These are phyloP conservation scores for Calycina marina DNA, from an alignment of 2,329 filamentous ascomycete genomes.

Conservation along the genomic window DNA sequence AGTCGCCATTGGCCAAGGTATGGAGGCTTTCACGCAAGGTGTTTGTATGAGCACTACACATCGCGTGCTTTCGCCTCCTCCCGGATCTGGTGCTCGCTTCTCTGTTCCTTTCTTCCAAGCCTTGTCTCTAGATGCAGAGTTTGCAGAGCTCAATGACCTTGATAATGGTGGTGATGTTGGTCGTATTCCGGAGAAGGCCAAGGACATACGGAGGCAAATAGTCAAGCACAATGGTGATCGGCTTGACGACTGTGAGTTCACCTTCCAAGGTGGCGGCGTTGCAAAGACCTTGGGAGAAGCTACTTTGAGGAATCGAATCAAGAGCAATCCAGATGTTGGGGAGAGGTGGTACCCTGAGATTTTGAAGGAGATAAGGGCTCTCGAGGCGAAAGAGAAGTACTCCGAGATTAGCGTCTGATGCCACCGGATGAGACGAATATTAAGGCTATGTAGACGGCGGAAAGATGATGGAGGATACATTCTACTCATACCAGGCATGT, in stretches of 20 bases:
- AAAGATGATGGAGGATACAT: too few species aligned
- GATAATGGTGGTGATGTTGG: conserved; percentile 34
- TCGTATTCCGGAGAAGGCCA: conserved; percentile 44
- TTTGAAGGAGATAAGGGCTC: conserved; percentile 37
- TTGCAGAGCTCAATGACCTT: conserved; percentile 49
- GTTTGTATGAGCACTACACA: conserved; percentile 76
- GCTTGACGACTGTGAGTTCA: conserved; percentile 72
- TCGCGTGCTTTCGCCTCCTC: conserved; percentile 59
- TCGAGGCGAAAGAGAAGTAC: conserved; percentile 32
- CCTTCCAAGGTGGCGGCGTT: conserved; percentile 53
- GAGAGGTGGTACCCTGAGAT: conserved; percentile 62
- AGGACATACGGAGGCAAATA: conserved; percentile 44
- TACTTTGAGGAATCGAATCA: conserved; percentile 69
- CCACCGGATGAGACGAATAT: conserved; percentile 5
- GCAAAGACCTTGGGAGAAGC: conserved; percentile 63
- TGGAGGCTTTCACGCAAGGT: conserved; percentile 73
- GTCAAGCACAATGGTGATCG: conserved; percentile 38
- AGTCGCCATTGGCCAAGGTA: conserved; percentile 74
- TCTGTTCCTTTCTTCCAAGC: conserved; percentile 84
- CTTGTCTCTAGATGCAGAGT: conserved; percentile 62
- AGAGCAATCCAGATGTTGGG: conserved; percentile 77
- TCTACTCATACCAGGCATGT: too few species aligned
- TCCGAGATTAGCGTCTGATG: conserved; percentile 7
- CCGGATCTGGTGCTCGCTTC: conserved; percentile 58
- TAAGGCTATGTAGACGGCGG: conserved; percentile 13